phyloP scores from a whole-genome alignment of 352 stramenopile species.

The Globisporangium abappressorium region DNA sequence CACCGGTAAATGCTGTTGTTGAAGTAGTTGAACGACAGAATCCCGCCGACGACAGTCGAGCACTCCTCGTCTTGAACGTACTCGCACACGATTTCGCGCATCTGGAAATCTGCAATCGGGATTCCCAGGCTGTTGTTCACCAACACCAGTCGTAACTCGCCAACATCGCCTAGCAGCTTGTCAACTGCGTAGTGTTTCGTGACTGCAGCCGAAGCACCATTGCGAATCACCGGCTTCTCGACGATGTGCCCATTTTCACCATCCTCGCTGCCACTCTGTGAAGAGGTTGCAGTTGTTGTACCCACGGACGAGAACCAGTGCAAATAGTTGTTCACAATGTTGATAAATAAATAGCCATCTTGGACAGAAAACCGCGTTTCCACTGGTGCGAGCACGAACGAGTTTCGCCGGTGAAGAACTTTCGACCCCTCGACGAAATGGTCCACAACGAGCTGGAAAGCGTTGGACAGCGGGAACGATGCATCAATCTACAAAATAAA shows the following conservation, averaged over 20 bases:
- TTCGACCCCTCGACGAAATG: constrained; percentile 71
- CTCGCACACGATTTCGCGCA: constrained; percentile 86
- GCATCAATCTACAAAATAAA: constrained; percentile 59
- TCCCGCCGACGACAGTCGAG: constrained; percentile 73
- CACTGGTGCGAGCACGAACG: constrained; percentile 76
- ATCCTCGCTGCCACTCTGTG: not conserved
- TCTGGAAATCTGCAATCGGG: constrained; percentile 82
- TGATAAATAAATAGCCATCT: constrained; percentile 78
- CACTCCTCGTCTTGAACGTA: constrained; percentile 85
- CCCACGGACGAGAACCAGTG: constrained; percentile 35
- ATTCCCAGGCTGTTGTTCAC: constrained; percentile 89
- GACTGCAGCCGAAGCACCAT: not conserved
- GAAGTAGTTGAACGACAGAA: constrained; percentile 86
- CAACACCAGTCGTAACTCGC: constrained; percentile 77
- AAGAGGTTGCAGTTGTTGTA: constrained; percentile 1
- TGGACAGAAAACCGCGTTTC: constrained; percentile 87
- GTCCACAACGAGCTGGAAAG: constrained; percentile 80
- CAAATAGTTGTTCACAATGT: constrained; percentile 87
- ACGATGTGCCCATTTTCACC: constrained; percentile 6
- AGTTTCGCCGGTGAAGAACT: constrained; percentile 57
- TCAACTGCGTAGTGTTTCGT: constrained; percentile 50
- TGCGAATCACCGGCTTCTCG: not conserved
- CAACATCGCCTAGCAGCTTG: constrained; percentile 83
- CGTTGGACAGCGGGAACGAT: constrained; percentile 79
- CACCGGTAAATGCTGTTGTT: constrained; percentile 91